These are phyloP conservation scores for Rhizopus sp. DNA, from an alignment of 371 early-diverging fungal genomes.

Conservation along the genomic window DNA sequence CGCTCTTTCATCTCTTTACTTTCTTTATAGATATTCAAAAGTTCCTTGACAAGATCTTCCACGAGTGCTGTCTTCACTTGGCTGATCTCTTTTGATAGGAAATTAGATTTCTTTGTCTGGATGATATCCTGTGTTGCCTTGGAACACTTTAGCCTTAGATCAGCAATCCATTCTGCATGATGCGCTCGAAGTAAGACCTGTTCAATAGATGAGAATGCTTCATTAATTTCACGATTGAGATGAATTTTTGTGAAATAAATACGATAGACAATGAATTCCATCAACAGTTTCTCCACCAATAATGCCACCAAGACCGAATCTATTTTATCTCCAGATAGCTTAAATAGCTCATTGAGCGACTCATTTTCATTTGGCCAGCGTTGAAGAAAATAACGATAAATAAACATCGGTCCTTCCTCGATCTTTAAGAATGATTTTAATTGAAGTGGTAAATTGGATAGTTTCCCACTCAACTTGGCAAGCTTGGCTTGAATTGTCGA, in stretches of 20 bases:
- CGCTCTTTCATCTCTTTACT: constrained; percentile 5
- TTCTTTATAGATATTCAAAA: constrained; percentile 1
- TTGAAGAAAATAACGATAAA: constrained; percentile 1
- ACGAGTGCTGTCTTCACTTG: neutral
- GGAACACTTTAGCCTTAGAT: constrained; percentile 19
- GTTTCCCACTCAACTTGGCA: constrained; percentile 20
- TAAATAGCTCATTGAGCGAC: constrained; percentile 6
- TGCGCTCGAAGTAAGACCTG: neutral
- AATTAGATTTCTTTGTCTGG: neutral
- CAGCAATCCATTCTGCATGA: constrained; percentile 8
- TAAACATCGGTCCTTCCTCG: neutral
- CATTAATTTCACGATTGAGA: constrained; percentile 10
- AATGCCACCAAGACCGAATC: constrained; percentile 21
- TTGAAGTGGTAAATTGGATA: constrained; percentile 19
- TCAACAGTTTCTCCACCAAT: constrained; percentile 17
- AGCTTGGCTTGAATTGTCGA: constrained; percentile 22
- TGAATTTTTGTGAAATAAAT: constrained; percentile 14
- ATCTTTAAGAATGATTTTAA: constrained; percentile 8
- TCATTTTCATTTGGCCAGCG: neutral
- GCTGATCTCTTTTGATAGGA: neutral
- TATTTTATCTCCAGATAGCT: neutral
- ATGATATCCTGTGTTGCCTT: constrained; percentile 17
- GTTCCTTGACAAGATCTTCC: neutral
- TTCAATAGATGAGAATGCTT: neutral
- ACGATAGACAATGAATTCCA: neutral